Evolutionary conservation across 257 asterid genomes (phyloP), one percentile per base, ranked within the genome.

Genomic region (Lycium barbarum): DNA sequence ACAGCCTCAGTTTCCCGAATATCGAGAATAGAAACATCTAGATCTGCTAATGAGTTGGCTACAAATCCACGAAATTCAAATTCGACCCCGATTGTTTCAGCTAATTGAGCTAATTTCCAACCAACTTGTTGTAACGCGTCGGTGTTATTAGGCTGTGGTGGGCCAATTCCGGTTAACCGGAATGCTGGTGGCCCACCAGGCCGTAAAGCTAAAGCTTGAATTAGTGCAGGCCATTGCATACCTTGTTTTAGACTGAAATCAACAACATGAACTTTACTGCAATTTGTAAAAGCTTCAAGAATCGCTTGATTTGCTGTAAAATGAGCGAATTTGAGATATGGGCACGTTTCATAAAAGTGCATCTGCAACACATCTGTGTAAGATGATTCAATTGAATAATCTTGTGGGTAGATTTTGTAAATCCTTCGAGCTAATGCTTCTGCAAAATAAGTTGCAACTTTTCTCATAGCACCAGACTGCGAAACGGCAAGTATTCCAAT

Each of bases 281-380:
- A 89, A n/a, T 91, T 92, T 0, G 91, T 89, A 76, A 94, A 94
- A 3, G 97, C 95, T 54, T 93, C 97, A 7, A 94, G 88, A 17
- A 94, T 94, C 0, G 98, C 97, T 78, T 94, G 97, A 62, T 94
- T 94, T 3, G 97, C 98, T 0, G 98, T 94, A 86, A 94, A 93
- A 71, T 93, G 98, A 0, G 98, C 98, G 87, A 94, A 94, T 83
- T 94, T 93, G 1, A 94, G 88, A 36, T 93, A 94, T 0, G 98
- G 97, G 15, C 95, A 91, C 0, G 95, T 87, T 79, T 95, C 98
- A 74, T 95, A 95, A 68, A 95, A 95, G 85, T 95, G 98, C 95
- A 90, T 93, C 90, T 93, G 94, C 18, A 95, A 38, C 2, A 90
- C 87, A 80, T 95, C 97, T 20, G 92, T 86, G 18, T 88, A 92